Conservation (phyloP, 2,329 filamentous ascomycete species). For the Zopfia rhizophila region DNA sequence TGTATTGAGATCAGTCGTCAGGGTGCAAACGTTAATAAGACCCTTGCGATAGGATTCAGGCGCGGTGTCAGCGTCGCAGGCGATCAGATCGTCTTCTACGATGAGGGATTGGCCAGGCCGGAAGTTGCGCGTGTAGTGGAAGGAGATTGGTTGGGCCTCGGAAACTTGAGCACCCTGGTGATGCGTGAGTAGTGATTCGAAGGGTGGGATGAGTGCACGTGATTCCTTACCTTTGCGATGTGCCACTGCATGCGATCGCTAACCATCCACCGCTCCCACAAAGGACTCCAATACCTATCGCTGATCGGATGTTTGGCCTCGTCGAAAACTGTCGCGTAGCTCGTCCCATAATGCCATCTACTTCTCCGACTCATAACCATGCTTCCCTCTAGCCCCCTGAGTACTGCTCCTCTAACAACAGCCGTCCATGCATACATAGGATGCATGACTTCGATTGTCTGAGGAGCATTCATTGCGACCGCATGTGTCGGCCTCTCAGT, state of each 20-base stretch:
- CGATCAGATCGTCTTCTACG: slow-evolving; percentile 83
- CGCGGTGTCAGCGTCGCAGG: slow-evolving; percentile 75
- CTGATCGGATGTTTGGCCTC: slow-evolving; percentile 76
- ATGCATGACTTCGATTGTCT: slow-evolving; percentile 81
- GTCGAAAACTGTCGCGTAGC: slow-evolving; percentile 83
- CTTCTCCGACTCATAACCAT: slow-evolving; percentile 81
- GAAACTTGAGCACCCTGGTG: slow-evolving; percentile 76
- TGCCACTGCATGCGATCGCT: slow-evolving; percentile 88
- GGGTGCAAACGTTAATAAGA: slow-evolving; percentile 78
- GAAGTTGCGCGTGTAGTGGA: slow-evolving; percentile 89
- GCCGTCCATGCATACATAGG: slow-evolving; percentile 85
- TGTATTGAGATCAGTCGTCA: slow-evolving; percentile 81
- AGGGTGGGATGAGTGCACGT: too few relatives aligned
- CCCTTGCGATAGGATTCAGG: slow-evolving; percentile 62
- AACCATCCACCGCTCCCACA: slow-evolving; percentile 88
- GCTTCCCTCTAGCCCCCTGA: slow-evolving; percentile 79
- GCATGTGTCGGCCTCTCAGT: slow-evolving; percentile 77
- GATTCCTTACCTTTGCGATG: slow-evolving; percentile 74
- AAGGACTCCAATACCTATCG: slow-evolving; percentile 80
- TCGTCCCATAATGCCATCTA: slow-evolving; percentile 82
- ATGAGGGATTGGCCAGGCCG: slow-evolving; percentile 79
- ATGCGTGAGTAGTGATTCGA: slow-evolving; percentile 14
- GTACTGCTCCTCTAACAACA: slow-evolving; percentile 79
- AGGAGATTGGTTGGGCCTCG: slow-evolving; percentile 77
- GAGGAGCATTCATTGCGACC: slow-evolving; percentile 60